These are phyloP conservation scores for Phytophthora foliorum DNA, from an alignment of 352 stramenopile species.

Conservation along the genomic window DNA sequence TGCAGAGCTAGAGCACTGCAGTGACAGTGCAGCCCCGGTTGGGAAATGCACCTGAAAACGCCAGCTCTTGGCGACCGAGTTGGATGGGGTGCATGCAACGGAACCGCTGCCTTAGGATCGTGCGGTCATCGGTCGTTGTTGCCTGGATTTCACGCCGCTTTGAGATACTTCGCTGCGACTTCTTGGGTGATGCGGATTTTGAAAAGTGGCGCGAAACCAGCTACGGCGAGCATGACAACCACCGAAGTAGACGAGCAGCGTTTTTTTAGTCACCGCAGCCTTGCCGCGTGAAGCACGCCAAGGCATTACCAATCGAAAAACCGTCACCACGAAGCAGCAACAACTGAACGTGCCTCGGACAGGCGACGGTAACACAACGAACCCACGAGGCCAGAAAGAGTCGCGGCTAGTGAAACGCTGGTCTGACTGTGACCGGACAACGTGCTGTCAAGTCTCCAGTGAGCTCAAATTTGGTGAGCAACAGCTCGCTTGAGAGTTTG, in stretches of 20 bases:
- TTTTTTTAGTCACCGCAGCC: too few relatives aligned
- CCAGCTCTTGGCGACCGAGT: too few relatives aligned
- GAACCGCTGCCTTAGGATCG: not conserved
- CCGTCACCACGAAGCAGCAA: conserved; percentile 18
- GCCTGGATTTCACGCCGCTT: conserved; percentile 1
- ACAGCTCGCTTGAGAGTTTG: not conserved
- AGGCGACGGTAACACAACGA: conserved; percentile 17
- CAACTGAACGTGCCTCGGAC: conserved; percentile 25
- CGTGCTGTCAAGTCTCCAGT: conserved; percentile 1
- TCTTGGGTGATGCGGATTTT: conserved; percentile 9
- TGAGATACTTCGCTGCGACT: conserved; percentile 15
- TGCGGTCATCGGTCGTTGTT: conserved; percentile 10
- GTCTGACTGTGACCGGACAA: not conserved
- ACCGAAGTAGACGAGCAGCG: conserved; percentile 5
- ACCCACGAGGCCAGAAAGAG: conserved; percentile 27
- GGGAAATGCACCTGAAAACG: conserved; percentile 7
- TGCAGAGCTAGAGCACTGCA: too few relatives aligned
- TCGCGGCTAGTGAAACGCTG: conserved; percentile 27
- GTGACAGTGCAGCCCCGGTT: not conserved
- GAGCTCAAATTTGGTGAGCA: conserved; percentile 6
- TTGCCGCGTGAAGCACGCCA: not conserved
- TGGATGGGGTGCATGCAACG: too few relatives aligned
- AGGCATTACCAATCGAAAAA: conserved; percentile 6
- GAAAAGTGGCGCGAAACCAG: conserved; percentile 22
- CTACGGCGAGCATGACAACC: not conserved